Evolutionary conservation across 2,329 filamentous ascomycete species (phyloP).

Genomic region (Didymella segeticola): DNA sequence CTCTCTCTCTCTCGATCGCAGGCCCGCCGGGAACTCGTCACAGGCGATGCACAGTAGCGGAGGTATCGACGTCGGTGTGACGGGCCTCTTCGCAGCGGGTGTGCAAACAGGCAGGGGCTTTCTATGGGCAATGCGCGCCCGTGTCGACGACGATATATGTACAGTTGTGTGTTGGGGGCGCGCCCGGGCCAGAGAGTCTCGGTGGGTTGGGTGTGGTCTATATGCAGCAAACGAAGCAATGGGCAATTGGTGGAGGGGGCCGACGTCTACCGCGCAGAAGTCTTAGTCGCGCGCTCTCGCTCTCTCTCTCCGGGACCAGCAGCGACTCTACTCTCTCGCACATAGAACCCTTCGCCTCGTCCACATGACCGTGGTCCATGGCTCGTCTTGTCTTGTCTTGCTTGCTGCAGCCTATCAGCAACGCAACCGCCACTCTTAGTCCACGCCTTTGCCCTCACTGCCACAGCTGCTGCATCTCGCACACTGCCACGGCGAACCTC

Average conservation of each 20-base stretch:
- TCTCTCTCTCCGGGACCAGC: no score
- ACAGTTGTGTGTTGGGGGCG: not conserved
- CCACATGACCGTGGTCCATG: no score
- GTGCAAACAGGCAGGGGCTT: constrained; percentile 1
- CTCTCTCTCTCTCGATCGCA: not conserved
- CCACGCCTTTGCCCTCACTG: no score
- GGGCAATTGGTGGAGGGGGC: constrained; percentile 7
- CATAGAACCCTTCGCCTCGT: no score
- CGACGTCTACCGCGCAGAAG: not conserved
- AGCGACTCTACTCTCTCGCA: no score
- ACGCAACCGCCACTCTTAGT: no score
- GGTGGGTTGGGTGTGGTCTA: constrained; percentile 10
- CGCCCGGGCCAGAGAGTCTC: not conserved
- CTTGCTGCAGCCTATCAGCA: no score
- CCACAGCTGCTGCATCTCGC: no score
- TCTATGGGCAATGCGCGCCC: not conserved
- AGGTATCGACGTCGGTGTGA: no score
- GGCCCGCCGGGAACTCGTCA: not conserved
- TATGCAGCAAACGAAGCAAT: constrained; percentile 2
- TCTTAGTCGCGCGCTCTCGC: constrained; percentile 6
- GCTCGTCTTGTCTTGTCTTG: no score
- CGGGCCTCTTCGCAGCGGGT: constrained; percentile 14
- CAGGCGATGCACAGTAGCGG: no score
- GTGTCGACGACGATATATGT: constrained; percentile 1
- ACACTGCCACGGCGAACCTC: no score